Conservation (phyloP, 2,329 filamentous ascomycete species). For the Aspergillus thermomutatus region DNA sequence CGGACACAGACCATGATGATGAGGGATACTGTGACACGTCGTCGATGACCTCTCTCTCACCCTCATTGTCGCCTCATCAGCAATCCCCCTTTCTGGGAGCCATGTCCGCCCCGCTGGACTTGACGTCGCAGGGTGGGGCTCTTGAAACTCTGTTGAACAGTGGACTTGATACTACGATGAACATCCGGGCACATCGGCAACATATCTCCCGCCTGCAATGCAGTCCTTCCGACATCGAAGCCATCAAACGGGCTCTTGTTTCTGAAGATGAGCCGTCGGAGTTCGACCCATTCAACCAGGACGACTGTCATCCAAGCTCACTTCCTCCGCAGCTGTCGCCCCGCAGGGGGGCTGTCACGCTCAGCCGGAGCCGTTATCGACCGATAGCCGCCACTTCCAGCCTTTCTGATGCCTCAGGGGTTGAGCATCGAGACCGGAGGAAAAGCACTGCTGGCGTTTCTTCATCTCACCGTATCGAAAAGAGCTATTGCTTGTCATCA, state of each 20-base stretch:
- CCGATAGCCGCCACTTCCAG: conserved; percentile 13
- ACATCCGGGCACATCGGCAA: conserved; percentile 37
- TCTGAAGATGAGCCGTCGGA: conserved; percentile 22
- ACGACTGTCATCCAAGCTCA: conserved; percentile 39
- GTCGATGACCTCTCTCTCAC: conserved; percentile 61
- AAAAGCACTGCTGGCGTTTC: conserved; percentile 27
- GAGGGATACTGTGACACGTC: conserved; percentile 47
- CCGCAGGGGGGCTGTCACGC: conserved; percentile 26
- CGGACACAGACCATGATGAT: conserved; percentile 39
- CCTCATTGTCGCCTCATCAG: conserved; percentile 35
- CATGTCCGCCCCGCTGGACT: conserved; percentile 27
- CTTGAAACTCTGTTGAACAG: not conserved
- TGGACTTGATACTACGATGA: conserved; percentile 16
- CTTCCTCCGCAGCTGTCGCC: conserved; percentile 33
- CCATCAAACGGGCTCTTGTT: conserved; percentile 34
- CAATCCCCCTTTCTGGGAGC: conserved; percentile 27
- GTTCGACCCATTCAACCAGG: conserved; percentile 17
- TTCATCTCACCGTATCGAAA: conserved; percentile 32
- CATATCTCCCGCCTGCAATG: conserved; percentile 41
- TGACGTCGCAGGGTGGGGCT: conserved; percentile 9
- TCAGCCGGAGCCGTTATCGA: conserved; percentile 29
- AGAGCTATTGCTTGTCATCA: conserved; percentile 25
- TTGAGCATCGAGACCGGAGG: conserved; percentile 17
- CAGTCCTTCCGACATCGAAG: conserved; percentile 33
- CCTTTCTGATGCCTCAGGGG: not conserved